phyloP scores from a whole-genome alignment of 2,329 filamentous ascomycete species.

The Raffaelea ambrosiae region DNA sequence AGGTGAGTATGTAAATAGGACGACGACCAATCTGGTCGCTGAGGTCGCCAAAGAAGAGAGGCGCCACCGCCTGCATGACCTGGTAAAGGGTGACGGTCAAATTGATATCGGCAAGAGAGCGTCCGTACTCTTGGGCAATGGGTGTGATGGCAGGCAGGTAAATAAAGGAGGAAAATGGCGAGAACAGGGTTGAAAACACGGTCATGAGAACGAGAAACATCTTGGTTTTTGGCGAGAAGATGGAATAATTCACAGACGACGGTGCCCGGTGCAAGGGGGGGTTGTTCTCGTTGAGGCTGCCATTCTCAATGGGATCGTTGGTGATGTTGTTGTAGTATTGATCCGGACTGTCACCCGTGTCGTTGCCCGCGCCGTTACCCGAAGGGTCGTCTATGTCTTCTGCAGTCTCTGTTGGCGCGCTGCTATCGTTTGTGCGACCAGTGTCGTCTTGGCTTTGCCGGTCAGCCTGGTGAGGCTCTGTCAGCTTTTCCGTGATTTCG shows the following conservation, averaged over 20 bases:
- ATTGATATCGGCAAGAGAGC: constrained; percentile 26
- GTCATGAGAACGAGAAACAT: constrained; percentile 19
- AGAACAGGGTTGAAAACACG: constrained; percentile 20
- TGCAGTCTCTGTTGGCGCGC: no score
- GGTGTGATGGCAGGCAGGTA: constrained; percentile 37
- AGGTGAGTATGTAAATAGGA: constrained; percentile 37
- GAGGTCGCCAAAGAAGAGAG: constrained; percentile 40
- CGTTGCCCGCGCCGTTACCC: no score
- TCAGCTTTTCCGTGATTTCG: no score
- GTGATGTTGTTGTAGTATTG: not conserved
- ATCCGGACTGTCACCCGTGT: not conserved
- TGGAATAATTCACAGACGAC: constrained; percentile 10
- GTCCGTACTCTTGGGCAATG: constrained; percentile 28
- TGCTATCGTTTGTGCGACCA: no score
- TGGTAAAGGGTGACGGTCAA: constrained; percentile 32
- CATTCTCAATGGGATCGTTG: not conserved
- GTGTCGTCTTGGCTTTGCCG: no score
- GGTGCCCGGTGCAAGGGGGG: not conserved
- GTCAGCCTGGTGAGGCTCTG: no score
- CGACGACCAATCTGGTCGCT: constrained; percentile 39
- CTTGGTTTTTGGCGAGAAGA: constrained; percentile 18
- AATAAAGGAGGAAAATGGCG: constrained; percentile 25
- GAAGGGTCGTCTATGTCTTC: no score
- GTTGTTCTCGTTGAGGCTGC: not conserved
- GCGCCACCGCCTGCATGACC: constrained; percentile 45